Evolutionary conservation across 2,329 filamentous ascomycete species (phyloP).

Genomic region (Aspergillus floridensis): DNA sequence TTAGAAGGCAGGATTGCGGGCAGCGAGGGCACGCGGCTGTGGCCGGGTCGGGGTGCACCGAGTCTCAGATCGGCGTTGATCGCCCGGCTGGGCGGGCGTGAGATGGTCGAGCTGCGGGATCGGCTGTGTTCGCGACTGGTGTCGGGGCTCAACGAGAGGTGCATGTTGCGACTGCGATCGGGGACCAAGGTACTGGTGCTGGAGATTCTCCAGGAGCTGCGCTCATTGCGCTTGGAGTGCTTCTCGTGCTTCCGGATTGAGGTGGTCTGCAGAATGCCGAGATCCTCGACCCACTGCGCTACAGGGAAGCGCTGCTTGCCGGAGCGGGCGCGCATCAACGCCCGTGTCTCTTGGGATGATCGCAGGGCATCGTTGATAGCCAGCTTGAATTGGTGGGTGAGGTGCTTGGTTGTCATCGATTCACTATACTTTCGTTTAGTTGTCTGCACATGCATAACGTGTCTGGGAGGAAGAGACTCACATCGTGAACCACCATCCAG

Average conservation of each 20-base stretch:
- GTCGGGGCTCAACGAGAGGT: background rate
- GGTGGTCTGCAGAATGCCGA: conserved; percentile 59
- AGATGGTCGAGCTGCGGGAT: conserved; percentile 1
- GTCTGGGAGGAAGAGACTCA: background rate
- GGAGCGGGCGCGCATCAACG: conserved; percentile 62
- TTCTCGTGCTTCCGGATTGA: conserved; percentile 57
- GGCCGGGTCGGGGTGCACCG: background rate
- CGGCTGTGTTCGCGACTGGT: conserved; percentile 1
- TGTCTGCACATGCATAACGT: background rate
- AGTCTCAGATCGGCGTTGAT: background rate
- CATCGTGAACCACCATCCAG: conserved; percentile 67
- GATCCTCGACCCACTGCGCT: conserved; percentile 62
- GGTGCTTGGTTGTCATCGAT: conserved; percentile 59
- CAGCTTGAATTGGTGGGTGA: conserved; percentile 62
- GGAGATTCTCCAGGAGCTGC: conserved; percentile 34
- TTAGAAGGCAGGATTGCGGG: background rate
- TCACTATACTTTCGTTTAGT: conserved; percentile 35
- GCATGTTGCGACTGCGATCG: background rate
- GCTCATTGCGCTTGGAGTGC: conserved; percentile 27
- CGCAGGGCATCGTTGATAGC: conserved; percentile 59
- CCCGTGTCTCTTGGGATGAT: conserved; percentile 54
- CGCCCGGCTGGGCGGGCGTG: background rate
- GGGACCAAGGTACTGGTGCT: conserved; percentile 18
- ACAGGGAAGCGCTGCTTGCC: conserved; percentile 66
- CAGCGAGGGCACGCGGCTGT: background rate